Conservation (phyloP, 768 basidiomycete genomes). For the Tricholoma sp. region DNA sequence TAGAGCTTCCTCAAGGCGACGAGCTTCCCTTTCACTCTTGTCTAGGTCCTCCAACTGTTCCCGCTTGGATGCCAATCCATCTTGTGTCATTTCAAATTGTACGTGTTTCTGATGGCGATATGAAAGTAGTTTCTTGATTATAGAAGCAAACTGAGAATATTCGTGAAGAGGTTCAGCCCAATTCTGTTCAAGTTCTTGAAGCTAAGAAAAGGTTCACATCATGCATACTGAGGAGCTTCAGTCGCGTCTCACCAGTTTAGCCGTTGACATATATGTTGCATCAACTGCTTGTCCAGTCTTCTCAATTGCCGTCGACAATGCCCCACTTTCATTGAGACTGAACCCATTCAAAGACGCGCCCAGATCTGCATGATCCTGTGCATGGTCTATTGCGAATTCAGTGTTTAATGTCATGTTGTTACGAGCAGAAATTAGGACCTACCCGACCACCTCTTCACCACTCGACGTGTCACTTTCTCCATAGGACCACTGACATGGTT, state of each 20-base stretch:
- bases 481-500: conserved; percentile 86
- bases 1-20: conserved; percentile 83
- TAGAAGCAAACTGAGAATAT: conserved; percentile 89
- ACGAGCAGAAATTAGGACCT: conserved; percentile 19
- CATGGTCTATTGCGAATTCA: conserved; percentile 46
- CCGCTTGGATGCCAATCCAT: conserved; percentile 76
- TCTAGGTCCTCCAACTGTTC: conserved; percentile 86
- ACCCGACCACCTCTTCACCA: conserved; percentile 95
- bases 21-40: conserved; percentile 88
- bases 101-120: conserved; percentile 98
- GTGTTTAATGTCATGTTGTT: conserved; percentile 1
- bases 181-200: conserved; percentile 90
- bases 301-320: conserved; percentile 81
- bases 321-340: conserved; percentile 77
- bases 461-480: conserved; percentile 93
- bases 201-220: conserved; percentile 36
- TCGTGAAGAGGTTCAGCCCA: conserved; percentile 97
- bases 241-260: conserved; percentile 61
- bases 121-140: conserved; percentile 90
- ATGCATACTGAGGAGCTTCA: background rate
- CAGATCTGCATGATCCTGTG: conserved; percentile 85
- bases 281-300: conserved; percentile 97
- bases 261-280: conserved; percentile 88
- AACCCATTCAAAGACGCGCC: conserved; percentile 92
- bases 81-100: conserved; percentile 96